Conservation (phyloP, 768 basidiomycete genomes). For the Tricholoma furcatifolium region DNA sequence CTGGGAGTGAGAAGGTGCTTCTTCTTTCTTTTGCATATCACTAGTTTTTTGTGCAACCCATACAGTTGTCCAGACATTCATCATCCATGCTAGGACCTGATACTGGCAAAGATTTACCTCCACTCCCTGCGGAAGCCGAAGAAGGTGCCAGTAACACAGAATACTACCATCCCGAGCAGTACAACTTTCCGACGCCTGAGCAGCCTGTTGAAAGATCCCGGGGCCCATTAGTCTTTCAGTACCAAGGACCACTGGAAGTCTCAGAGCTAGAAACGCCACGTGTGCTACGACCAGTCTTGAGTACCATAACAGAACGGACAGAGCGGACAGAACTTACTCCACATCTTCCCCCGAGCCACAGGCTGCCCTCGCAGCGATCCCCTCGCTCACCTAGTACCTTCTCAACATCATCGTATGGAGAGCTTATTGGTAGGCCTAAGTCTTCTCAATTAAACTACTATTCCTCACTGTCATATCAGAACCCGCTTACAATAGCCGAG, state of each 20-base stretch:
- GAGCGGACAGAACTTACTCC: conserved; percentile 62
- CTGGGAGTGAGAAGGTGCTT: conserved; percentile 62
- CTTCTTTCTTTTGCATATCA: conserved; percentile 27
- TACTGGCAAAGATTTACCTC: conserved; percentile 18
- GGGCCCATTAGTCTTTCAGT: conserved; percentile 60
- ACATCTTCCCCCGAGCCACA: conserved; percentile 42
- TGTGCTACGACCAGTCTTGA: conserved; percentile 39
- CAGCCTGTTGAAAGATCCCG: conserved; percentile 39
- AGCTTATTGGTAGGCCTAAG: conserved; percentile 48
- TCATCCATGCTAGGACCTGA: conserved; percentile 11
- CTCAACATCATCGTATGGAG: conserved; percentile 59
- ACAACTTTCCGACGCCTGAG: conserved; percentile 16
- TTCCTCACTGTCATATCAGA: background rate
- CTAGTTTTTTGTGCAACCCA: conserved; percentile 7
- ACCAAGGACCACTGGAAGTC: conserved; percentile 31
- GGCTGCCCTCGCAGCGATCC: conserved; percentile 35
- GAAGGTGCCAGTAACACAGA: conserved; percentile 17
- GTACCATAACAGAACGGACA: conserved; percentile 67
- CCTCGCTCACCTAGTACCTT: conserved; percentile 39
- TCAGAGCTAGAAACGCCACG: conserved; percentile 29
- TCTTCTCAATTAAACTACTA: too few relatives aligned
- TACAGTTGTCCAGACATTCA: conserved; percentile 6
- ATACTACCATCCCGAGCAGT: conserved; percentile 21
- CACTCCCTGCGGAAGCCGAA: conserved; percentile 17
- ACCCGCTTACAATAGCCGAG: conserved; percentile 8